These are phyloP conservation scores for Verticillium tricorpus DNA, from an alignment of 2,329 filamentous ascomycete species.

Conservation along the genomic window DNA sequence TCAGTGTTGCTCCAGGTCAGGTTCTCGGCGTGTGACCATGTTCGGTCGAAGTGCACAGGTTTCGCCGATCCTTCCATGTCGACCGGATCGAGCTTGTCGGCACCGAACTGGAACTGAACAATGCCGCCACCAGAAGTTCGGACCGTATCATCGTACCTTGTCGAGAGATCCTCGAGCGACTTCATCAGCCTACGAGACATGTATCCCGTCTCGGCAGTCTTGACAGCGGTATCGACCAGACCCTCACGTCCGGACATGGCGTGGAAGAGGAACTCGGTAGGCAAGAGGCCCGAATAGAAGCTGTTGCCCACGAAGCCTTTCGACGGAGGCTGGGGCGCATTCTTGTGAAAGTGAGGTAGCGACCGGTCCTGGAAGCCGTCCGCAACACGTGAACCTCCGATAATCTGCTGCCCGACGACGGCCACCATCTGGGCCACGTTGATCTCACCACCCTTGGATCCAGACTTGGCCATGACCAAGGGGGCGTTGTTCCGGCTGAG, in stretches of 20 bases:
- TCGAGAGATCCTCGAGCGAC: constrained; percentile 89
- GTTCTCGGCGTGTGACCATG: constrained; percentile 76
- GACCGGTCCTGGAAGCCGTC: constrained; percentile 97
- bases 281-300: constrained; percentile 88
- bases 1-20: constrained; percentile 78
- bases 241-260: constrained; percentile 98
- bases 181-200: constrained; percentile 99
- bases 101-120: constrained; percentile 96
- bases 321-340: constrained; percentile 82
- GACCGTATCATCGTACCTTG: constrained; percentile 91
- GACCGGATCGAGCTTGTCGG: constrained; percentile 90
- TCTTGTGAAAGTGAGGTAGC: constrained; percentile 92
- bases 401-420: constrained; percentile 96
- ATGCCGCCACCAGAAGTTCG: constrained; percentile 83
- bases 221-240: constrained; percentile 96
- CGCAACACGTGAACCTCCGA: constrained; percentile 84
- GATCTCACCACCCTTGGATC: constrained; percentile 94
- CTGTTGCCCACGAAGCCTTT: constrained; percentile 97
- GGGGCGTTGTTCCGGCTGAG: constrained; percentile 90
- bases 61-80: constrained; percentile 96
- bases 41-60: constrained; percentile 87
- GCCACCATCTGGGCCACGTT: constrained; percentile 99
- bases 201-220: constrained; percentile 97
- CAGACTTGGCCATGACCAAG: constrained; percentile 93
- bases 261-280: constrained; percentile 95